Percentiles rank a stretch among this genome's conserved stretches.
phyloP scores from a whole-genome alignment of 163 green algal species.

The Chloromonas sp. region DNA sequence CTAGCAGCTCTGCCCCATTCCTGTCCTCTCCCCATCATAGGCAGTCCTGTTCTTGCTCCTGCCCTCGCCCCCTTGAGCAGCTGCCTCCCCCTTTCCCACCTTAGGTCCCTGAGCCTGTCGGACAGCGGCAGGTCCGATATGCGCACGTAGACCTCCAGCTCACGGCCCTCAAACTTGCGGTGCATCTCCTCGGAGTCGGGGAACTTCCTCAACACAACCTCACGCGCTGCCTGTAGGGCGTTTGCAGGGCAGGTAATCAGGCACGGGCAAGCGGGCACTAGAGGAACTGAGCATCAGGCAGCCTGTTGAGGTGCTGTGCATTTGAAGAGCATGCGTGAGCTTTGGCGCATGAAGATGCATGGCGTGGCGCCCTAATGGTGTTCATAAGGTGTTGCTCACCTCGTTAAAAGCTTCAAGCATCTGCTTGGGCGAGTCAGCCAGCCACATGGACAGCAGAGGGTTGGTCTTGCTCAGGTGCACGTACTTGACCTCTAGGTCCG shows the following conservation, averaged over 20 bases:
- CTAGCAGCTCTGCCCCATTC: too few species aligned
- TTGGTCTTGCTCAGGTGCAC: constrained; percentile 33
- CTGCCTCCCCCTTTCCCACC: constrained; percentile 26
- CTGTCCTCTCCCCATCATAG: too few species aligned
- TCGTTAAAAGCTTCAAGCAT: constrained; percentile 76
- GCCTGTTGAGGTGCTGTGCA: too few species aligned
- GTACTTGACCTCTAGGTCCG: constrained; percentile 45
- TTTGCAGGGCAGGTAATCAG: background rate
- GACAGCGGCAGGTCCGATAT: constrained; percentile 78
- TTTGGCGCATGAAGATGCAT: too few species aligned
- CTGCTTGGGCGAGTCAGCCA: constrained; percentile 64
- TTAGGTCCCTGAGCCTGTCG: constrained; percentile 89
- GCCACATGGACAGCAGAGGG: constrained; percentile 71
- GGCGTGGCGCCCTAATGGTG: too few species aligned
- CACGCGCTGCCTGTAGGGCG: constrained; percentile 37
- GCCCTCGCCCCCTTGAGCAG: too few species aligned
- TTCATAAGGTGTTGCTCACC: constrained; percentile 24
- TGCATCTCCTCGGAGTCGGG: constrained; percentile 22
- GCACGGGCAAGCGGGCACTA: background rate
- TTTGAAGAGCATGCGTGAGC: too few species aligned
- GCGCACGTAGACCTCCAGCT: constrained; percentile 79
- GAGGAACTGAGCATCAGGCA: background rate
- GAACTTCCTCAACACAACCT: constrained; percentile 48
- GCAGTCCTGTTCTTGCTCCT: too few species aligned
- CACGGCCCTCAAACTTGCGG: constrained; percentile 43